Evolutionary conservation across 805 yeast genomes (phyloP), one percentile per base, ranked within the genome.

Genomic region (Candida yuanshanica): DNA sequence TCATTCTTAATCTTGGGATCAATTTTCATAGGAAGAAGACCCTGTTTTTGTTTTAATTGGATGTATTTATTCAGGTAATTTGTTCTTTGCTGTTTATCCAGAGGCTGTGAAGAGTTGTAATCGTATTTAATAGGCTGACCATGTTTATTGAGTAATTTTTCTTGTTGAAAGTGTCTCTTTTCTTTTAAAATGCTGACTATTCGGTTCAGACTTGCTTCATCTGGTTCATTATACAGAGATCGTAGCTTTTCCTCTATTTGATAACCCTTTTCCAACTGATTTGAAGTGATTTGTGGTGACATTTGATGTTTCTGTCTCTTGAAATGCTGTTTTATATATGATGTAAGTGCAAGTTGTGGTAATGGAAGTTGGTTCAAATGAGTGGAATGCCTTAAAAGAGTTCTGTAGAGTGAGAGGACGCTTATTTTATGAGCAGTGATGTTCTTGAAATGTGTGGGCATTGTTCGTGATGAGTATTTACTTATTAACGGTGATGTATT

Each of bases 361-460:
- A 16, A 9, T 2, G 36, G 20, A 11, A 39, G 14, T 12, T 29
- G 38, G 11, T 18, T 22, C 14, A 53, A 36, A 26, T 50, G 40
- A 7, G 44, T 31, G 1, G 54, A 36, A 39, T 60, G 62, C 25
- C 65, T 53, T 22, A 63, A 36, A 4, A 59, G 47, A n/a, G 53
- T 43, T 8, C 65, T 50, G 39, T 62, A 65, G 16, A 64, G 45
- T 10, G 43, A 44, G 5, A 59, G 34, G 1, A 65, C 66, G 33
- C 59, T 52, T 6, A 26, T 25, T 35, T 46, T 55, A 37, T 66
- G 70, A 3, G 56, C 43, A 4, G 41, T 41, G 4, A 63, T 39
- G 8, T 45, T 31, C 13, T 53, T 51, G 47, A 65, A 65, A 41
- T 60, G 63, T 7, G 51, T 49, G 21, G 58, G 61, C 66, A 50